Evolutionary conservation across 2,329 filamentous ascomycete species (phyloP).

Genomic region (Coniella lustricola): DNA sequence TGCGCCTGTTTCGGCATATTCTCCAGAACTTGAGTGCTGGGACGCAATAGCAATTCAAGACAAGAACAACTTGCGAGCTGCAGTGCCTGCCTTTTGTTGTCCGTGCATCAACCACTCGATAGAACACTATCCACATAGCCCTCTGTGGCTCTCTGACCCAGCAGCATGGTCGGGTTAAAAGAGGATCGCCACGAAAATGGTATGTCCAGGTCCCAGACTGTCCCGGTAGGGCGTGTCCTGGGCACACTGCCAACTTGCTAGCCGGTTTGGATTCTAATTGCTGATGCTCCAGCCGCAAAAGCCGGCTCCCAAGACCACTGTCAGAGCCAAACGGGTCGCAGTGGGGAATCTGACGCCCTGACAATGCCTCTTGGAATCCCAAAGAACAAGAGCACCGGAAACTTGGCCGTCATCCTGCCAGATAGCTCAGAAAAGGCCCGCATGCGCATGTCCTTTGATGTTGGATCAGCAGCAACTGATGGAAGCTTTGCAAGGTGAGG

Average conservation of each 20-base stretch:
- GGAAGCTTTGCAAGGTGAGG: constrained; percentile 69
- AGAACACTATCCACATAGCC: neutral
- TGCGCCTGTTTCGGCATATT: neutral
- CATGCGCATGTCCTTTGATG: constrained; percentile 72
- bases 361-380: constrained; percentile 43
- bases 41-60: too few relatives aligned
- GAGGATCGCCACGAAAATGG: constrained; percentile 36
- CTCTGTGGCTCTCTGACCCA: neutral
- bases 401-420: constrained; percentile 40
- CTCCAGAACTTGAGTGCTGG: too few relatives aligned
- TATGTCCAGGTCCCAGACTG: constrained; percentile 21
- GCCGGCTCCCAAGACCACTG: neutral
- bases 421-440: constrained; percentile 51
- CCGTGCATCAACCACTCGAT: neutral
- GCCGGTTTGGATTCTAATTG: neutral
- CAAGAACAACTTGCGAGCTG: too few relatives aligned
- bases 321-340: neutral
- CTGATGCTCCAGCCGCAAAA: constrained; percentile 6
- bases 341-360: neutral
- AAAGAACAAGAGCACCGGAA: constrained; percentile 61
- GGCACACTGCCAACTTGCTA: neutral
- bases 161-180: constrained; percentile 39
- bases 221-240: constrained; percentile 1
- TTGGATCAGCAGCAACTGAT: constrained; percentile 55
- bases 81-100: neutral